These are phyloP conservation scores for Asclepias syriaca DNA, from an alignment of 257 asterid genomes.

Conservation along the genomic window DNA sequence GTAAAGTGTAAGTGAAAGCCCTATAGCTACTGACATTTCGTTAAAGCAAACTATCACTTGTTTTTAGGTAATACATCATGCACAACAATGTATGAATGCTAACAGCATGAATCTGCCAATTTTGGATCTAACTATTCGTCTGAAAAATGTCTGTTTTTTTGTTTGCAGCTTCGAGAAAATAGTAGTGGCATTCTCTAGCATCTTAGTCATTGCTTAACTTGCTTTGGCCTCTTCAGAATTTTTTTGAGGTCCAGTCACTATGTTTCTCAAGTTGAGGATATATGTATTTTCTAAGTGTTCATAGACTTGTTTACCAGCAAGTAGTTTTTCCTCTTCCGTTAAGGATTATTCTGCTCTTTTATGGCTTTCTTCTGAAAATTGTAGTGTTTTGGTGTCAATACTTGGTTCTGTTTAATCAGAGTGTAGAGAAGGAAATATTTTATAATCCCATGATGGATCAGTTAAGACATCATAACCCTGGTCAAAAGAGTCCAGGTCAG, in stretches of 20 bases:
- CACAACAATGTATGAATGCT: background rate
- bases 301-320: constrained; percentile 29
- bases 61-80: background rate
- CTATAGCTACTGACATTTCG: background rate
- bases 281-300: constrained; percentile 26
- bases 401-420: constrained; percentile 23
- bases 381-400: constrained; percentile 30
- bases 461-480: constrained; percentile 31
- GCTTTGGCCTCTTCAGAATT: background rate
- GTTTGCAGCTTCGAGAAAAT: constrained; percentile 11
- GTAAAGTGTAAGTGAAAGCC: background rate
- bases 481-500: constrained; percentile 35
- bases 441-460: constrained; percentile 46
- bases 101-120: background rate
- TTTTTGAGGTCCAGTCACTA: constrained; percentile 11
- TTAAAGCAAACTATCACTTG: background rate
- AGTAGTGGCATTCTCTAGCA: background rate
- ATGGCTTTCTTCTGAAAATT: constrained; percentile 30
- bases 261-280: constrained; percentile 20
- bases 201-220: background rate
- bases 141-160: background rate
- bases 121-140: background rate
- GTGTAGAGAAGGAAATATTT: constrained; percentile 18
- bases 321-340: constrained; percentile 26
- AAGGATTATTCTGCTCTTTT: constrained; percentile 35